Percentiles rank a stretch among this genome's conserved stretches.
These are phyloP conservation scores for Hypoxylon subgilvum DNA, from an alignment of 495 filamentous ascomycete species.

Conservation along the genomic window DNA sequence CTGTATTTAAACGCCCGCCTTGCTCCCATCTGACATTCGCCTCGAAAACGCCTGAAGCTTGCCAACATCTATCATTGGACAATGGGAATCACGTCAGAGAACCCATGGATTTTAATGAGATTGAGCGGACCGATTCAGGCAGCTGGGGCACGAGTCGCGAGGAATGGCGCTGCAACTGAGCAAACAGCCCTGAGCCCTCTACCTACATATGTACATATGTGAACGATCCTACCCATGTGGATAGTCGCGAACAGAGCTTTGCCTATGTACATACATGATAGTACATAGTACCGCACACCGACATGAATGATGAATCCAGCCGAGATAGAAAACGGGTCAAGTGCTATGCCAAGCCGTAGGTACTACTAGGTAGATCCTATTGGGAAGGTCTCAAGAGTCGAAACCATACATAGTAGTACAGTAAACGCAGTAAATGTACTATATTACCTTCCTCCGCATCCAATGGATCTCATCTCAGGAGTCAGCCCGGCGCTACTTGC, in stretches of 20 bases:
- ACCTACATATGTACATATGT: too few relatives aligned
- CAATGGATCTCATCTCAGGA: too few relatives aligned
- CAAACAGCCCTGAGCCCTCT: constrained; percentile 21
- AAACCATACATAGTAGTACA: too few relatives aligned
- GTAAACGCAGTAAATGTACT: neutral
- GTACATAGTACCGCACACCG: too few relatives aligned
- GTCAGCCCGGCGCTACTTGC: too few relatives aligned
- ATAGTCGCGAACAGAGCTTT: constrained; percentile 8
- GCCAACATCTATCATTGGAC: neutral
- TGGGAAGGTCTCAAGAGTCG: neutral
- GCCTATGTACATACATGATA: too few relatives aligned
- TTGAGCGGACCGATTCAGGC: constrained; percentile 14
- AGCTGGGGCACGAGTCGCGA: constrained; percentile 9
- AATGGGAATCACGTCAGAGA: neutral
- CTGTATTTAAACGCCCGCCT: constrained; percentile 26
- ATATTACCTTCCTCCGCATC: too few relatives aligned
- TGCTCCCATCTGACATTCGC: constrained; percentile 11
- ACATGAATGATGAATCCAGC: too few relatives aligned
- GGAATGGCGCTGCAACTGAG: constrained; percentile 26
- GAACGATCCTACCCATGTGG: constrained; percentile 30
- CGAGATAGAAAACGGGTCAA: constrained; percentile 39
- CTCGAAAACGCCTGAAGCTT: neutral
- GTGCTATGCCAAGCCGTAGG: constrained; percentile 23
- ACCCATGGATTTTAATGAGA: constrained; percentile 4
- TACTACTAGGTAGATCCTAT: neutral